Conservation (phyloP, 257 asterid genomes). For the Prunella vulgaris region DNA sequence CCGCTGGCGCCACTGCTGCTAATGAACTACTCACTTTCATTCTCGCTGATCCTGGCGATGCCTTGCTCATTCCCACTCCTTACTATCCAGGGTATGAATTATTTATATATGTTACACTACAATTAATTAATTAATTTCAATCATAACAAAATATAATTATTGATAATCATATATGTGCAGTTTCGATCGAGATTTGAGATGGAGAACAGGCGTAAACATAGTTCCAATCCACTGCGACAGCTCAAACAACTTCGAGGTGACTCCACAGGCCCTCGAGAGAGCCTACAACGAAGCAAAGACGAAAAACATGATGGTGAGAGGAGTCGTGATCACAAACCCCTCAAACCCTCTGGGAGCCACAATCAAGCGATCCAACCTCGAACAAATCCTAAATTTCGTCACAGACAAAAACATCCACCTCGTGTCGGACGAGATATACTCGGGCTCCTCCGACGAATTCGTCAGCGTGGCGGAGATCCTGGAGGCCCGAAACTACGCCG, state of each 20-base stretch:
- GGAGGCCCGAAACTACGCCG: slow-evolving; percentile 19
- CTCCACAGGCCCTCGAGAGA: slow-evolving; percentile 30
- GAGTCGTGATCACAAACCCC: slow-evolving; percentile 45
- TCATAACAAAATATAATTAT: no score
- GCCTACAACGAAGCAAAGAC: slow-evolving; percentile 33
- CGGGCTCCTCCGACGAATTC: slow-evolving; percentile 46
- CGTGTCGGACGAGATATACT: slow-evolving; percentile 52
- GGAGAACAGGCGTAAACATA: slow-evolving; percentile 51
- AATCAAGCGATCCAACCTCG: slow-evolving; percentile 27
- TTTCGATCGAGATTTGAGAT: slow-evolving; percentile 37
- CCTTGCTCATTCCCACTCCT: slow-evolving; percentile 85
- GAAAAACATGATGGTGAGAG: slow-evolving; percentile 29
- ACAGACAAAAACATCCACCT: slow-evolving; percentile 36
- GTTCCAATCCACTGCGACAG: slow-evolving; percentile 44
- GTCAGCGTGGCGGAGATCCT: slow-evolving; percentile 45
- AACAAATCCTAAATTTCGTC: slow-evolving; percentile 37
- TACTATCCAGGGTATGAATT: slow-evolving; percentile 89
- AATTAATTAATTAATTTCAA: no score
- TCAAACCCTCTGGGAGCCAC: slow-evolving; percentile 57
- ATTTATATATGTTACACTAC: no score
- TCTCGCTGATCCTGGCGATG: slow-evolving; percentile 80
- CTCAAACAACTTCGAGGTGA: slow-evolving; percentile 42
- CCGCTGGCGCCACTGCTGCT: slow-evolving; percentile 95
- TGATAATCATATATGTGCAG: slow-evolving; percentile 23
- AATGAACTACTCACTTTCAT: slow-evolving; percentile 81